phyloP scores from a whole-genome alignment of 768 basidiomycete species.

The Panaeolus cyanescens region DNA sequence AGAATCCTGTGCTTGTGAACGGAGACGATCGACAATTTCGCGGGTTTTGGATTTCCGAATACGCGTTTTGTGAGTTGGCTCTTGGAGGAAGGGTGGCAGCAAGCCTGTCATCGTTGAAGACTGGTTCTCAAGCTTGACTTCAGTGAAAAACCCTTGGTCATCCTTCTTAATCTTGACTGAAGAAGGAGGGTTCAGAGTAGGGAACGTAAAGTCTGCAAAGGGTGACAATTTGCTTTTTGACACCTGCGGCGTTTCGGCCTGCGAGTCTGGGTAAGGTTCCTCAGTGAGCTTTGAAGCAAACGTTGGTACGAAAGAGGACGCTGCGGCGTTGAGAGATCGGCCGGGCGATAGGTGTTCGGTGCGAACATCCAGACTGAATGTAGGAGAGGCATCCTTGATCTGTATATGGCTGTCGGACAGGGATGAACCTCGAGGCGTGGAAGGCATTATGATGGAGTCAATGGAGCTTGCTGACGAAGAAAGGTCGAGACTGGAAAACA shows the following conservation, averaged over 20 bases:
- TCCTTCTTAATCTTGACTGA: conserved; percentile 51
- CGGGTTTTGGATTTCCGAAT: conserved; percentile 55
- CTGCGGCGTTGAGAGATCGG: conserved; percentile 43
- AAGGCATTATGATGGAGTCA: conserved; percentile 47
- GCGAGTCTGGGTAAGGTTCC: conserved; percentile 16
- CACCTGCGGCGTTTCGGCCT: not conserved
- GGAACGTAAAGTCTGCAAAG: conserved; percentile 46
- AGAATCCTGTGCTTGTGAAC: conserved; percentile 30
- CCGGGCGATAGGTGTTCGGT: conserved; percentile 24
- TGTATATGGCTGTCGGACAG: conserved; percentile 34
- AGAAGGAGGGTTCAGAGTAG: conserved; percentile 44
- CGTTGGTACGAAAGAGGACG: conserved; percentile 45
- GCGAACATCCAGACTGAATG: conserved; percentile 24
- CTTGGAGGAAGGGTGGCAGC: conserved; percentile 53
- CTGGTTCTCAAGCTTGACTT: conserved; percentile 31
- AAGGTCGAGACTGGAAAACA: conserved; percentile 42
- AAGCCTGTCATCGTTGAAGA: conserved; percentile 32
- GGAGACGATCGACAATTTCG: conserved; percentile 58
- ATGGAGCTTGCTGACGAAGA: conserved; percentile 45
- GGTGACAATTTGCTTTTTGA: conserved; percentile 12
- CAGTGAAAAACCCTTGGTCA: conserved; percentile 53
- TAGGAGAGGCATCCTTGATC: conserved; percentile 35
- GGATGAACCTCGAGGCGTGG: conserved; percentile 48
- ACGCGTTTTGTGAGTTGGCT: conserved; percentile 35
- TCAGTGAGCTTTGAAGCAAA: conserved; percentile 19